Evolutionary conservation across 2,329 filamentous ascomycete genomes (phyloP).

Genomic region (Microsporum ferrugineum): DNA sequence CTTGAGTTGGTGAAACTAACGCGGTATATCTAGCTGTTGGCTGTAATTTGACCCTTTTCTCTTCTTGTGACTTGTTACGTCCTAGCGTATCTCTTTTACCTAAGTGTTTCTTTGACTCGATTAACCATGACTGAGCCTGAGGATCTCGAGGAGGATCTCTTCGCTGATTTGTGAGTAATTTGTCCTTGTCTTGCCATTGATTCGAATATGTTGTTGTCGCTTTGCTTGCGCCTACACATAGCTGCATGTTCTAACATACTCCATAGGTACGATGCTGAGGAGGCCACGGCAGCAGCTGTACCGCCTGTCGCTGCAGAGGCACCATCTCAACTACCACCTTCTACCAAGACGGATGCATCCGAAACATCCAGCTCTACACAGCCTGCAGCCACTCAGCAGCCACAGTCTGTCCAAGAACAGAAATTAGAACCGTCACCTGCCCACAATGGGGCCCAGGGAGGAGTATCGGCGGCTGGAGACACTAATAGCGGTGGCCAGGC

Average conservation of each 20-base stretch:
- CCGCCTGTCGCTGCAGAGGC: not conserved
- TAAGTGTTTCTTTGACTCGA: not conserved
- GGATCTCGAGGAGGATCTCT: conserved; percentile 85
- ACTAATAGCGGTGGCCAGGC: not conserved
- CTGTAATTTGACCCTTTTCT: not conserved
- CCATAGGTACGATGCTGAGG: conserved; percentile 56
- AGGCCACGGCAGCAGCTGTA: conserved; percentile 31
- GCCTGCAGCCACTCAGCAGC: not conserved
- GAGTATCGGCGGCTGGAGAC: not conserved
- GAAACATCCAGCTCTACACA: not conserved
- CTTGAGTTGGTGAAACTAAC: not conserved
- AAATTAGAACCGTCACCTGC: not conserved
- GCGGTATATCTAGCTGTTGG: not conserved
- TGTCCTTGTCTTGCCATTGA: conserved; percentile 5
- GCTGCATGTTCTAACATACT: not conserved
- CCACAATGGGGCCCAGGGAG: not conserved
- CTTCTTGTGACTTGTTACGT: not conserved
- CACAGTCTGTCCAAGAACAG: not conserved
- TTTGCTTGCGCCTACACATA: not conserved
- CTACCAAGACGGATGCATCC: not conserved
- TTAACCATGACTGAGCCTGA: conserved; percentile 63
- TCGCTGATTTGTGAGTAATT: conserved; percentile 73
- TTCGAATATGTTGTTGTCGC: not conserved
- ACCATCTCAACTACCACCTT: not conserved
- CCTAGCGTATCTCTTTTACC: too few species aligned